Evolutionary conservation across 2,329 filamentous ascomycete genomes (phyloP).

Genomic region (Trichoderma semiorbis): DNA sequence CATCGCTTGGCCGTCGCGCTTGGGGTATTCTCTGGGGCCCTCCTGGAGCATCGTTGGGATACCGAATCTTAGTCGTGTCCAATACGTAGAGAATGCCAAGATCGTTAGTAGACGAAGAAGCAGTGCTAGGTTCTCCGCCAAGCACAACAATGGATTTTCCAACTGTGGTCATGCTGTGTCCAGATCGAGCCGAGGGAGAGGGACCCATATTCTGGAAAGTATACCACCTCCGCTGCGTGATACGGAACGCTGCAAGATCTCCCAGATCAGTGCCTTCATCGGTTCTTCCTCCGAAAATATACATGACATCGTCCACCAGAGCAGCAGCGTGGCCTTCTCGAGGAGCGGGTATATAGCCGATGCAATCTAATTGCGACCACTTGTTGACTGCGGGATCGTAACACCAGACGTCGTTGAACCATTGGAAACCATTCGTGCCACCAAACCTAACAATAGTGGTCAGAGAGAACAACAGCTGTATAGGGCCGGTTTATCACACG

Average conservation of each 20-base stretch:
- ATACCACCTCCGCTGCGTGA: slow-evolving; percentile 86
- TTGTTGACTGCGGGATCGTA: slow-evolving; percentile 80
- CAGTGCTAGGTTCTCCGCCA: slow-evolving; percentile 90
- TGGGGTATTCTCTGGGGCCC: slow-evolving; percentile 39
- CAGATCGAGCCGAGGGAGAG: slow-evolving; percentile 86
- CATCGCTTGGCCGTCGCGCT: slow-evolving; percentile 40
- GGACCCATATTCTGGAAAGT: slow-evolving; percentile 99
- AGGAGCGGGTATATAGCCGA: slow-evolving; percentile 92
- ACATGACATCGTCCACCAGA: slow-evolving; percentile 97
- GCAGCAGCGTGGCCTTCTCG: slow-evolving; percentile 93
- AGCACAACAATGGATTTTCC: slow-evolving; percentile 90
- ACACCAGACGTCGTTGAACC: slow-evolving; percentile 99
- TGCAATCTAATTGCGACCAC: slow-evolving; percentile 90
- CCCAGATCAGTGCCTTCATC: slow-evolving; percentile 90
- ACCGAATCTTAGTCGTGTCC: slow-evolving; percentile 94
- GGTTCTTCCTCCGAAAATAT: slow-evolving; percentile 93
- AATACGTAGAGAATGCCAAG: slow-evolving; percentile 86
- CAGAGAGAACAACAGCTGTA: slow-evolving; percentile 3
- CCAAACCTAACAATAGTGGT: slow-evolving; percentile 65
- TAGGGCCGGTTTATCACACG: slow-evolving; percentile 36
- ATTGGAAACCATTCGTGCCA: slow-evolving; percentile 89
- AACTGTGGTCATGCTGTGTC: slow-evolving; percentile 95
- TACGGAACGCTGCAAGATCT: slow-evolving; percentile 77
- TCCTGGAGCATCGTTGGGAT: slow-evolving; percentile 69
- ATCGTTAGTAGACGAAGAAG: slow-evolving; percentile 75